Percentiles rank a stretch among this genome's conserved stretches.
Conservation (phyloP, 306 rosid species). For the Begonia masoniana region DNA sequence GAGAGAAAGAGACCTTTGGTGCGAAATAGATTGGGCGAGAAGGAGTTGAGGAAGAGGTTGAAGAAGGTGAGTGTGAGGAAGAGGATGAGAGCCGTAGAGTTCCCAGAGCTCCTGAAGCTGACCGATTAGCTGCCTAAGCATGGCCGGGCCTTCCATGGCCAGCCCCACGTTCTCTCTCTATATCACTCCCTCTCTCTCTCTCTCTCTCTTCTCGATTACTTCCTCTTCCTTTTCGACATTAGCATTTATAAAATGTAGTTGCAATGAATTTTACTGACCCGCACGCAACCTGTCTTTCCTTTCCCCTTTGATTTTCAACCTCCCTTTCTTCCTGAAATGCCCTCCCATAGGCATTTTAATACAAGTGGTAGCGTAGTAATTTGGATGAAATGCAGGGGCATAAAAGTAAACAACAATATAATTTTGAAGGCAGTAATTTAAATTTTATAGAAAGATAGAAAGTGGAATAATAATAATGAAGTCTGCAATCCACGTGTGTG, state of each 20-base stretch:
- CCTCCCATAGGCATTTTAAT: too few species aligned
- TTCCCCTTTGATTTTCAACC: neutral
- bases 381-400: too few species aligned
- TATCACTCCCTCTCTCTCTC: conserved; percentile 1
- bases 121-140: conserved; percentile 76
- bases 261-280: conserved; percentile 16
- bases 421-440: too few species aligned
- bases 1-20: conserved; percentile 29
- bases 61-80: conserved; percentile 7
- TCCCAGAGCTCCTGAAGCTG: conserved; percentile 60
- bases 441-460: too few species aligned
- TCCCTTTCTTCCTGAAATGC: too few species aligned
- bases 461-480: too few species aligned
- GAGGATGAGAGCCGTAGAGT: conserved; percentile 23
- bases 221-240: conserved; percentile 25
- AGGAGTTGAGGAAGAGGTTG: conserved; percentile 17
- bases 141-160: conserved; percentile 74
- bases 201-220: conserved; percentile 4
- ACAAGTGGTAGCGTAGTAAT: too few species aligned
- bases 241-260: conserved; percentile 7
- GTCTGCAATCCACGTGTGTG: conserved; percentile 21
- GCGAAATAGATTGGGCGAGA: conserved; percentile 20
- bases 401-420: too few species aligned
- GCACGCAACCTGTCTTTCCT: conserved; percentile 11
- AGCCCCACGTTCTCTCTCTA: conserved; percentile 4